Base-by-base conservation (phyloP, 495 filamentous ascomycete genomes). In the Hypoxylon intermedium region DNA sequence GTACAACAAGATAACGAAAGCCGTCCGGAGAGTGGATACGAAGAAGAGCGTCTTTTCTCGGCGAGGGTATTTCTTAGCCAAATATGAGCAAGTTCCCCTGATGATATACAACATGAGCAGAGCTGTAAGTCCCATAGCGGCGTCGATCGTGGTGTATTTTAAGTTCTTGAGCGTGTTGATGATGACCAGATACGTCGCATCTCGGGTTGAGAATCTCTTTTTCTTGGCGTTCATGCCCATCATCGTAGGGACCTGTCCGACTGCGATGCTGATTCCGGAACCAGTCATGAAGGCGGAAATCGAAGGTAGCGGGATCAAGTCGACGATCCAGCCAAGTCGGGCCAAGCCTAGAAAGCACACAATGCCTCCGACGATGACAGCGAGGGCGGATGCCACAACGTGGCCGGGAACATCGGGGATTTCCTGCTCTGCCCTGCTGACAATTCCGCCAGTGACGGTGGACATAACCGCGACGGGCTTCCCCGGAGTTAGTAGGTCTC, bases 381-480 rank as follows among this genome's bases (percentile, higher is more conserved):
- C 73, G 19, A 83, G 68, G 19, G 72, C 74, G 67, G 75, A 36
- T 85, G 70, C 24, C 67, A 74, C 19, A 75, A 71, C 23, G 75
- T 67, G 6, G 84, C 87, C 6, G 81, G 70, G 40, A 74, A 65
- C 51, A 33, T 65, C 62, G 33, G 62, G 62, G 11, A 65, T 42
- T 13, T 49, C 50, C 19, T 9, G 12, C 28, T 55, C 62, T 55
- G 61, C 61, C 42, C 45, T 65, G 18, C 18, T 58, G 46, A 97
- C 81, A 40, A 96, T 86, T 36, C 87, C 85, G 33, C 94, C 94
- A 2, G 87, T 87, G 40, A 98, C 75, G 11, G 89, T 94, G 2
- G 93, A 98, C 87, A 97, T 89, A 53, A 98, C 93, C 26, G 93
- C 93, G 30, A 97, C 93, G 23, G 93, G 89, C 89, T 93, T 68